Percentiles rank a stretch among this genome's conserved stretches.
phyloP scores from a whole-genome alignment of 805 yeast genomes.

The Saccharomyces kudriavzevii region DNA sequence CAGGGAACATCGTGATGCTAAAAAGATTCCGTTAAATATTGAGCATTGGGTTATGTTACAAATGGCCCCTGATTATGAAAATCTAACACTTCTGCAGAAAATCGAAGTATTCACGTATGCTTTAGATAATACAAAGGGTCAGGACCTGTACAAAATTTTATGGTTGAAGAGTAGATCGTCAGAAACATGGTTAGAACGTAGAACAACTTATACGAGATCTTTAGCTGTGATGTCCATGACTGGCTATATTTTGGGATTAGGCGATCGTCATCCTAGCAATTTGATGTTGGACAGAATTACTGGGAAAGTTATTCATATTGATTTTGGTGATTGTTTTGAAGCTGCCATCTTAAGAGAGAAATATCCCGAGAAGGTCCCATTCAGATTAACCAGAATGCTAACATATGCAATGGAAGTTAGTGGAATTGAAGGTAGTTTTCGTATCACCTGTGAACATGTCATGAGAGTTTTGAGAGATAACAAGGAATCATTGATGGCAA shows the following conservation, averaged over 20 bases:
- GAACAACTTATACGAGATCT: slow-evolving; percentile 91
- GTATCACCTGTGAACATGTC: slow-evolving; percentile 93
- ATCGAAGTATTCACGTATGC: slow-evolving; percentile 96
- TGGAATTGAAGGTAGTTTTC: slow-evolving; percentile 93
- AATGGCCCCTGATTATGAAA: slow-evolving; percentile 93
- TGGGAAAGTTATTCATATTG: slow-evolving; percentile 93
- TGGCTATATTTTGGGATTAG: slow-evolving; percentile 90
- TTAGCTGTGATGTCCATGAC: slow-evolving; percentile 98
- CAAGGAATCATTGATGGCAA: slow-evolving; percentile 94
- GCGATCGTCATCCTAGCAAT: slow-evolving; percentile 95
- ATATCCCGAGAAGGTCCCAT: slow-evolving; percentile 96
- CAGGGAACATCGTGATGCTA: slow-evolving; percentile 83
- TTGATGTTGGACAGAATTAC: slow-evolving; percentile 89
- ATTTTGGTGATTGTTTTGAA: slow-evolving; percentile 97
- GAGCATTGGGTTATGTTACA: slow-evolving; percentile 93
- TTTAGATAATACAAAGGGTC: slow-evolving; percentile 89
- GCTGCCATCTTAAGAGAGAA: slow-evolving; percentile 94
- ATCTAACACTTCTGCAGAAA: slow-evolving; percentile 76
- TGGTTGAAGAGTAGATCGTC: slow-evolving; percentile 95
- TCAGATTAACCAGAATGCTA: slow-evolving; percentile 89
- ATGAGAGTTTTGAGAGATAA: slow-evolving; percentile 89
- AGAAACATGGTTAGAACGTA: slow-evolving; percentile 93
- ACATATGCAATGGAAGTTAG: slow-evolving; percentile 98
- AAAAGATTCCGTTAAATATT: slow-evolving; percentile 79
- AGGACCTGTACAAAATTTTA: slow-evolving; percentile 84